Conservation (phyloP, 1,139 yeast genomes). For the Candida tropicalis region DNA sequence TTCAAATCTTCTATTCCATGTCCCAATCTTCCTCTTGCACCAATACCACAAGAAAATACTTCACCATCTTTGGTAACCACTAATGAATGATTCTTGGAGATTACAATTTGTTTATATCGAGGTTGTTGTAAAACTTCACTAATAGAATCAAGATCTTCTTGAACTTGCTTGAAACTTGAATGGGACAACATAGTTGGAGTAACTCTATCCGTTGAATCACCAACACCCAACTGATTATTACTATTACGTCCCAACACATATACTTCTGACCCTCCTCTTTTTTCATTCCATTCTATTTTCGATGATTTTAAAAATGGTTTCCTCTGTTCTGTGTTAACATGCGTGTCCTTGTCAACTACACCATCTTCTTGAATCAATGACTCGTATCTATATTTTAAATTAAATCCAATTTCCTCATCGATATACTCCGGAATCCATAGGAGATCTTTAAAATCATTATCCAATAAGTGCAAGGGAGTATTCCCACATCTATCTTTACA, state of each 20-base stretch:
- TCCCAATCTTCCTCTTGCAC: slow-evolving; percentile 75
- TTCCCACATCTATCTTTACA: slow-evolving; percentile 68
- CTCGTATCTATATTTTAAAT: slow-evolving; percentile 26
- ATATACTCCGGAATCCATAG: slow-evolving; percentile 50
- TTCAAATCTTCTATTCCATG: slow-evolving; percentile 40
- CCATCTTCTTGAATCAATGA: slow-evolving; percentile 2
- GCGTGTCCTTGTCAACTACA: slow-evolving; percentile 6
- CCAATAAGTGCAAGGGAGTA: slow-evolving; percentile 63
- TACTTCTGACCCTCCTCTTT: slow-evolving; percentile 61
- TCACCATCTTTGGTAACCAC: slow-evolving; percentile 58
- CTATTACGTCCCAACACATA: slow-evolving; percentile 68
- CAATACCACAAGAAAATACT: slow-evolving; percentile 65
- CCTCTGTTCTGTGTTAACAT: not conserved
- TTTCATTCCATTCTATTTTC: slow-evolving; percentile 34
- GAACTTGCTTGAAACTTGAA: slow-evolving; percentile 21
- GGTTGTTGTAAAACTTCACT: slow-evolving; percentile 32
- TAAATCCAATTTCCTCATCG: slow-evolving; percentile 31
- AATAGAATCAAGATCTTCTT: slow-evolving; percentile 11
- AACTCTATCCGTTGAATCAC: slow-evolving; percentile 63
- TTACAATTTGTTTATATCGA: slow-evolving; percentile 44
- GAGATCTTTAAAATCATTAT: slow-evolving; percentile 44
- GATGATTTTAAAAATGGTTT: slow-evolving; percentile 15
- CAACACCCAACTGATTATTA: slow-evolving; percentile 67
- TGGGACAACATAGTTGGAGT: slow-evolving; percentile 33
- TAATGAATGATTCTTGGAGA: slow-evolving; percentile 71